These are phyloP conservation scores for Calonectria pteridis DNA, from an alignment of 2,329 filamentous ascomycete genomes.

Conservation along the genomic window DNA sequence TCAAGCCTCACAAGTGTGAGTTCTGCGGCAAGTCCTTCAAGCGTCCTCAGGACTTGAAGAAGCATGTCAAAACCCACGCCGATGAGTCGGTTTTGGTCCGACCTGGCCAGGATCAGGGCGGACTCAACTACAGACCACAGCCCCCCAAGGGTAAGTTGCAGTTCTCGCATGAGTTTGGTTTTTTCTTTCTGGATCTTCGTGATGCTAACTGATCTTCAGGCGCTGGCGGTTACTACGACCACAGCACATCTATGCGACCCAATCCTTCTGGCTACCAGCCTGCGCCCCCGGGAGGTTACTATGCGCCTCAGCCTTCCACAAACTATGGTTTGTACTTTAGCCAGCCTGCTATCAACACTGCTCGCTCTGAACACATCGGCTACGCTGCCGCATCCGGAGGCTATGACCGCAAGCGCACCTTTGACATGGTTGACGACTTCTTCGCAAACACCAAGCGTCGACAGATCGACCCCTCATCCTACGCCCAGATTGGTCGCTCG, in stretches of 20 bases:
- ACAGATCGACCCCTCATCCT: slow-evolving; percentile 89
- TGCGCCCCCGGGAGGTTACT: slow-evolving; percentile 67
- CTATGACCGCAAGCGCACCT: slow-evolving; percentile 85
- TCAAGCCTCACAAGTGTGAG: slow-evolving; percentile 99
- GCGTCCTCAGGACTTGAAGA: slow-evolving; percentile 98
- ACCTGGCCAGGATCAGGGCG: slow-evolving; percentile 64
- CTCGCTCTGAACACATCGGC: slow-evolving; percentile 72
- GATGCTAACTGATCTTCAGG: slow-evolving; percentile 62
- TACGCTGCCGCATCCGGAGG: slow-evolving; percentile 66
- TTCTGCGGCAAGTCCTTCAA: slow-evolving; percentile 99
- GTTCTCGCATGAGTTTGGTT: slow-evolving; percentile 22
- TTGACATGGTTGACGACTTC: slow-evolving; percentile 92
- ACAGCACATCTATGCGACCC: slow-evolving; percentile 73
- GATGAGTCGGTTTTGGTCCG: slow-evolving; percentile 86
- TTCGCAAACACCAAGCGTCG: slow-evolving; percentile 94
- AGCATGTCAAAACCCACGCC: slow-evolving; percentile 99
- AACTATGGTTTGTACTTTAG: slow-evolving; percentile 85
- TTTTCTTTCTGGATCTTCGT: slow-evolving; percentile 27
- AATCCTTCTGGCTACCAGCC: slow-evolving; percentile 67
- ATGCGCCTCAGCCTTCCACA: slow-evolving; percentile 66
- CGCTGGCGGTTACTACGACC: slow-evolving; percentile 73
- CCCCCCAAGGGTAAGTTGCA: slow-evolving; percentile 64
- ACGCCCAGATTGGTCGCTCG: slow-evolving; percentile 90
- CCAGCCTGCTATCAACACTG: slow-evolving; percentile 66
- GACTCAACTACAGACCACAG: slow-evolving; percentile 67